Base-by-base conservation (phyloP, 768 basidiomycete genomes). In the Lactifluus rugatus region DNA sequence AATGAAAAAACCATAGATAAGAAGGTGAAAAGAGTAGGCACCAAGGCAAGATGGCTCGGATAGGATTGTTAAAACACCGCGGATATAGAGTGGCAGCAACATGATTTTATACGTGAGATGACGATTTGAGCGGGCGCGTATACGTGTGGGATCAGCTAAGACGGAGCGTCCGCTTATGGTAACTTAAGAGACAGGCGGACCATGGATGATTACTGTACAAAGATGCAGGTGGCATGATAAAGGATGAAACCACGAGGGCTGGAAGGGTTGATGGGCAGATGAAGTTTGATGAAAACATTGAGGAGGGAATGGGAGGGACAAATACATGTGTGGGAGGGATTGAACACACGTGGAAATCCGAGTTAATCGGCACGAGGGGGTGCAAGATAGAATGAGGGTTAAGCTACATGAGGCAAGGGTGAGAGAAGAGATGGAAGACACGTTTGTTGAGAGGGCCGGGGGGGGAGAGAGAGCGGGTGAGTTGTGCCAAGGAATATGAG, bases 351-450 rank as follows among this genome's bases (percentile, higher is more conserved):
- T 41, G 46, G 36, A 39, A 17, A 17, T 14, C 5, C 28, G 16
- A 25, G 28, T 23, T 44, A 23, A 44, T 13, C 21, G 32, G 53
- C 34, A 34, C 59, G 59, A 60, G 59, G 59, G 50, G 49, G 45
- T 28, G 8, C 49, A 6, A 46, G 56, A 51, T 34, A 19, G 19
- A 23, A 31, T 4, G 31, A 8, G 31, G 31, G 34, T 11, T 34
- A 34, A 34, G 34, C 48, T n/a, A 32, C 49, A 51, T 31, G 34
- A 52, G 56, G 44, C 17, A 52, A 31, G 21, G 34, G 36, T n/a
- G 25, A 5, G 26, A 9, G 55, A 19, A 23, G 1, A 13, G 10
- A 39, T 36, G 49, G 49, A 21, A 36, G 34, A 36, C 34, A 48
- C 28, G 34, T 23, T 46, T 42, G 9, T 48, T 36, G 48, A 21